Evolutionary conservation across 2,329 filamentous ascomycete genomes (phyloP).

Genomic region (Chrysosporium queenslandicum): DNA sequence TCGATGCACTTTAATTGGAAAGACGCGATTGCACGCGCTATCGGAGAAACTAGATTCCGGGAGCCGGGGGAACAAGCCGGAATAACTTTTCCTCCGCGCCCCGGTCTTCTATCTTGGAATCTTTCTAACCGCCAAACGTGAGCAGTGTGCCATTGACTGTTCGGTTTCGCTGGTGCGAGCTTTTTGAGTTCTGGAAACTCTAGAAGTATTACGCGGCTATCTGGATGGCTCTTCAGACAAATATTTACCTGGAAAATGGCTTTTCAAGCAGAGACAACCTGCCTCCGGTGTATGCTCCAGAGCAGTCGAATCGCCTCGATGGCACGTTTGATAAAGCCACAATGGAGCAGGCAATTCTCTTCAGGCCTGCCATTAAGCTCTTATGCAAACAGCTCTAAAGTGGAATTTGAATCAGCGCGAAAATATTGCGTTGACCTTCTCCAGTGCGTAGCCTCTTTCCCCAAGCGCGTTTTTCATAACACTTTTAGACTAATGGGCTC

Average conservation of each 20-base stretch:
- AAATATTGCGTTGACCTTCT: conserved; percentile 52
- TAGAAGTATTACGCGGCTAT: too few species aligned
- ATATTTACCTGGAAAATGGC: conserved; percentile 1
- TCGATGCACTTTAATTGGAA: neutral
- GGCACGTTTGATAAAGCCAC: neutral
- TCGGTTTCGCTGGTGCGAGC: too few species aligned
- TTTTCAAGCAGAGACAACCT: conserved; percentile 1
- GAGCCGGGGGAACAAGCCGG: neutral
- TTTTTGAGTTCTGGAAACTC: too few species aligned
- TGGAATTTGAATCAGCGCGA: conserved; percentile 46
- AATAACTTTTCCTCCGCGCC: neutral
- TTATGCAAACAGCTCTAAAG: conserved; percentile 25
- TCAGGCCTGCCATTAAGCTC: conserved; percentile 21
- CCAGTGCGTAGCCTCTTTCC: conserved; percentile 30
- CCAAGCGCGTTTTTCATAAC: too few species aligned
- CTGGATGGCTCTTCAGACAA: too few species aligned
- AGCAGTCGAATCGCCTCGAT: neutral
- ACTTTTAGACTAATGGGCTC: too few species aligned
- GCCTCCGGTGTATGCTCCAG: conserved; percentile 8
- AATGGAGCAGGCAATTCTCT: conserved; percentile 18
- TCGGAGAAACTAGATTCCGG: neutral
- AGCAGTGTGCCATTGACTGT: too few species aligned
- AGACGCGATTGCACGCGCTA: conserved; percentile 3
- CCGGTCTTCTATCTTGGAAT: too few species aligned
- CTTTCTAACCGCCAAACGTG: too few species aligned